Conservation (phyloP, 352 stramenopile genomes). For the Phytophthora pini region DNA sequence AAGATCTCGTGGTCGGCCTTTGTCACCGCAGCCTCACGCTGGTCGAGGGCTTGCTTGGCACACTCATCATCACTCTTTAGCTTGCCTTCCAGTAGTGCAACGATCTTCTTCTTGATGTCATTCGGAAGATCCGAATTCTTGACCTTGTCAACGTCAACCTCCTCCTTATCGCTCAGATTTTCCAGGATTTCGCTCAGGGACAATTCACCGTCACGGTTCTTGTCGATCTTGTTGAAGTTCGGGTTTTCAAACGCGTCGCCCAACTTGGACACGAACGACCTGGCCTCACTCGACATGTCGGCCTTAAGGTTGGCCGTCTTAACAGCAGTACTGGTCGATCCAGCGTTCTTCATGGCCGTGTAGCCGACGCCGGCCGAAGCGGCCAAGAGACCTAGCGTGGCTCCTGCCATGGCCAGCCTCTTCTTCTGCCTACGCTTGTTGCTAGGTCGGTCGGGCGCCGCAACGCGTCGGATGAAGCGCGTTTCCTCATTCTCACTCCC, state of each 20-base stretch:
- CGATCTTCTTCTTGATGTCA: slow-evolving; percentile 27
- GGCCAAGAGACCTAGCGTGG: slow-evolving; percentile 51
- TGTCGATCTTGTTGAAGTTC: slow-evolving; percentile 43
- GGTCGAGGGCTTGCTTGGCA: slow-evolving; percentile 15
- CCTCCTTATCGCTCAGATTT: slow-evolving; percentile 23
- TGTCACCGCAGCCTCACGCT: slow-evolving; percentile 5
- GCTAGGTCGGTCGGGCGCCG: slow-evolving; percentile 49
- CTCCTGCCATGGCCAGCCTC: slow-evolving; percentile 51
- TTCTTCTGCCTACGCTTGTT: slow-evolving; percentile 60
- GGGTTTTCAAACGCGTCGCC: slow-evolving; percentile 52
- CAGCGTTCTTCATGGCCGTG: slow-evolving; percentile 32
- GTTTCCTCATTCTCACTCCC: slow-evolving; percentile 70
- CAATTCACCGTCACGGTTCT: slow-evolving; percentile 29
- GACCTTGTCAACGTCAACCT: slow-evolving; percentile 20
- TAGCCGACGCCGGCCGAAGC: slow-evolving; percentile 56
- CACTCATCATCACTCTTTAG: slow-evolving; percentile 29
- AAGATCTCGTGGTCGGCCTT: slow-evolving; percentile 22
- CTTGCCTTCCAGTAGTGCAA: slow-evolving; percentile 22
- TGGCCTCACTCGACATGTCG: slow-evolving; percentile 20
- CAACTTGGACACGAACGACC: slow-evolving; percentile 38
- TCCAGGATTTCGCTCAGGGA: slow-evolving; percentile 22
- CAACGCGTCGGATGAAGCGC: slow-evolving; percentile 64
- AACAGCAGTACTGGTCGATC: slow-evolving; percentile 4
- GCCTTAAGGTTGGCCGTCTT: slow-evolving; percentile 22
- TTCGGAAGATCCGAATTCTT: slow-evolving; percentile 18